phyloP scores from a whole-genome alignment of 1,139 yeast genomes.

The Lodderomyces orthopsilosis region DNA sequence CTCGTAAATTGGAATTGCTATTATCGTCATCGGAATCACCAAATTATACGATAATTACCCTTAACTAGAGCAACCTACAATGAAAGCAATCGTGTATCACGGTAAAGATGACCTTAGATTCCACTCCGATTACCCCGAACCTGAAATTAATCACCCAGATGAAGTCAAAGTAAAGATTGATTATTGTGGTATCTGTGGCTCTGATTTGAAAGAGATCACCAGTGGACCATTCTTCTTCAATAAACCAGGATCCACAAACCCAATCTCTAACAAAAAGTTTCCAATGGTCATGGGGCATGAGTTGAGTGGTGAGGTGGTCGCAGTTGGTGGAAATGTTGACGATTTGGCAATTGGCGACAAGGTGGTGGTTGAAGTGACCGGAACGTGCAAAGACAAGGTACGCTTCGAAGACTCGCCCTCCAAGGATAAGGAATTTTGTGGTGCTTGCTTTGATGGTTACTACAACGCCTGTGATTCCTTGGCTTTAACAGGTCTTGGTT shows the following conservation, averaged over 20 bases:
- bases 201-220: constrained; percentile 59
- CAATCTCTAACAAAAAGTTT: constrained; percentile 22
- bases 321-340: constrained; percentile 32
- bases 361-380: constrained; percentile 51
- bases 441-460: constrained; percentile 51
- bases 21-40: too few relatives aligned
- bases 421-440: constrained; percentile 38
- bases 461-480: constrained; percentile 57
- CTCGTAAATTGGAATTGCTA: too few relatives aligned
- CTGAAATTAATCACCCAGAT: constrained; percentile 34
- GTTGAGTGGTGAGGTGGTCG: constrained; percentile 42
- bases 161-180: constrained; percentile 54
- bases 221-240: constrained; percentile 44
- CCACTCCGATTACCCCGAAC: constrained; percentile 42
- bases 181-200: constrained; percentile 59
- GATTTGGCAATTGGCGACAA: constrained; percentile 41
- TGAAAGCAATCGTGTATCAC: constrained; percentile 58
- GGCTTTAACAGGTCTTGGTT: constrained; percentile 52
- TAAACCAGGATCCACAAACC: constrained; percentile 20
- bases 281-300: constrained; percentile 48
- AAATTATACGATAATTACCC: too few relatives aligned
- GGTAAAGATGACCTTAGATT: constrained; percentile 48
- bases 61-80: too few relatives aligned
- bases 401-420: constrained; percentile 13
- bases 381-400: constrained; percentile 47